Percentiles rank a stretch among this genome's conserved stretches.
Conservation (phyloP, 225 moss, liverwort and hornwort species). For the Sphagnum contortum region DNA sequence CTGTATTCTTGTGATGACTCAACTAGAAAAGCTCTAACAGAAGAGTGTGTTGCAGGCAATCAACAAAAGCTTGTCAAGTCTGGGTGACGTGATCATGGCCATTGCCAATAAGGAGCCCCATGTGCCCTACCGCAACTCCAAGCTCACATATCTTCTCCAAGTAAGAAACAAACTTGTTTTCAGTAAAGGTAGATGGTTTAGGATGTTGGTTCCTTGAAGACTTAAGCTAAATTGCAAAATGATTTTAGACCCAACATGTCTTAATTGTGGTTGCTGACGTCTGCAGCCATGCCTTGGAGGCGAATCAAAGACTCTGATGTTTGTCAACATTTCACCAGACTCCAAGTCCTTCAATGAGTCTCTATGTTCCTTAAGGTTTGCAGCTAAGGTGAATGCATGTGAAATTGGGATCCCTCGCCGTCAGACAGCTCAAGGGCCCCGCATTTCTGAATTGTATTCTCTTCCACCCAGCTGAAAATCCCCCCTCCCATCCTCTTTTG, state of each 20-base stretch:
- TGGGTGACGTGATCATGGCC: slow-evolving; percentile 92
- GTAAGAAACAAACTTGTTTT: slow-evolving; percentile 22
- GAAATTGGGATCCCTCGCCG: slow-evolving; percentile 96
- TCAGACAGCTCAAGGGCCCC: slow-evolving; percentile 54
- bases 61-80: slow-evolving; percentile 92
- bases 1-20: neutral
- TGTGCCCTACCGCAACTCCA: slow-evolving; percentile 89
- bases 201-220: too few species aligned
- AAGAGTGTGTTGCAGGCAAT: slow-evolving; percentile 57
- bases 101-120: slow-evolving; percentile 95
- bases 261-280: neutral
- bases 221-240: too few species aligned
- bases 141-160: slow-evolving; percentile 95
- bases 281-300: slow-evolving; percentile 95
- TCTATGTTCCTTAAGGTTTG: slow-evolving; percentile 84
- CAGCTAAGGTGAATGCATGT: slow-evolving; percentile 94
- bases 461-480: too few species aligned
- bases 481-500: too few species aligned
- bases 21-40: too few species aligned
- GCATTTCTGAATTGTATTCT: slow-evolving; percentile 22
- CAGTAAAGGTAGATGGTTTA: too few species aligned
- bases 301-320: slow-evolving; percentile 98
- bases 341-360: slow-evolving; percentile 87
- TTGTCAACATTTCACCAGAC: slow-evolving; percentile 97
- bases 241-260: too few species aligned